Percentiles rank a stretch among this genome's conserved stretches.
Evolutionary conservation across 768 basidiomycete species (phyloP).

Genomic region (Trametes punicea): DNA sequence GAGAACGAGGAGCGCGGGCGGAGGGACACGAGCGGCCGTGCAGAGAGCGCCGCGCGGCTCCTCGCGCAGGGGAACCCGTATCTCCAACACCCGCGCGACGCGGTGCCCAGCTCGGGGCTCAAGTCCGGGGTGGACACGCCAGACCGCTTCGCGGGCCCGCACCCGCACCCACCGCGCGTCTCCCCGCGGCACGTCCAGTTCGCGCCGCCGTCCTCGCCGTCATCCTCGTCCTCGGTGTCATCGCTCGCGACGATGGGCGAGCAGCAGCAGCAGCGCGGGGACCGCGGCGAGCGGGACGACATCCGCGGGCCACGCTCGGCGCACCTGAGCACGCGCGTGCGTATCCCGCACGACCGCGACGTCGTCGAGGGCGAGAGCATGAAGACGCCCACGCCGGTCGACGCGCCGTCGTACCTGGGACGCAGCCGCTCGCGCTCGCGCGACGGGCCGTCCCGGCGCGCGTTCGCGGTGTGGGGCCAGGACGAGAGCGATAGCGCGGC

Average conservation of each 20-base stretch:
- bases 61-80: constrained; percentile 32
- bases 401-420: constrained; percentile 18
- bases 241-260: constrained; percentile 39
- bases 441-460: constrained; percentile 20
- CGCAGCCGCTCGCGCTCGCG: constrained; percentile 26
- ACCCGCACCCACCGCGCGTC: constrained; percentile 44
- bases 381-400: constrained; percentile 56
- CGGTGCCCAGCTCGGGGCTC: constrained; percentile 35
- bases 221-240: constrained; percentile 35
- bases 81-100: constrained; percentile 32
- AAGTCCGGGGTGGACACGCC: constrained; percentile 64
- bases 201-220: constrained; percentile 14
- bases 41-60: constrained; percentile 32
- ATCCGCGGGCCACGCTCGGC: constrained; percentile 37
- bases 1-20: constrained; percentile 2
- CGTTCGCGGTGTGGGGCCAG: constrained; percentile 83
- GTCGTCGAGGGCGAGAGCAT: constrained; percentile 51
- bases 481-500: constrained; percentile 86
- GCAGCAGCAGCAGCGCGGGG: constrained; percentile 36
- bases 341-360: constrained; percentile 61
- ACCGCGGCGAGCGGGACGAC: constrained; percentile 52
- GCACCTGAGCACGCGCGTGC: constrained; percentile 33
- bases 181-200: constrained; percentile 55
- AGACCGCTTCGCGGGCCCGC: constrained; percentile 51
- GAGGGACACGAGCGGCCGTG: background rate